These are phyloP conservation scores for Stipa capillata DNA, from an alignment of 176 grass and related monocot species.

Conservation along the genomic window DNA sequence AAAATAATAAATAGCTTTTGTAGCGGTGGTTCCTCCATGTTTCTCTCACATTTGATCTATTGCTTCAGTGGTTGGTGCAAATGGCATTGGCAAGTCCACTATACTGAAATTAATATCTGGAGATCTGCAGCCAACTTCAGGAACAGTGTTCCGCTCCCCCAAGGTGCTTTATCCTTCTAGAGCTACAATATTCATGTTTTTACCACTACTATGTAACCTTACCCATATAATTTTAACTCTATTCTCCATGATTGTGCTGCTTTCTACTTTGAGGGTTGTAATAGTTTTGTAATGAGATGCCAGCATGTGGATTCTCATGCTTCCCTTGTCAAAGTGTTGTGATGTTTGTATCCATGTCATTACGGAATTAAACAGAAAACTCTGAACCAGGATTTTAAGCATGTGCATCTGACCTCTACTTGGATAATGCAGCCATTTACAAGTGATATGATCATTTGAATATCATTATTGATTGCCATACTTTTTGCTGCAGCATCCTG, in stretches of 20 bases:
- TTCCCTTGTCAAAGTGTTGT: neutral
- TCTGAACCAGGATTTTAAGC: neutral
- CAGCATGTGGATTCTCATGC: neutral
- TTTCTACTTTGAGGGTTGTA: neutral
- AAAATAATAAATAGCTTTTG: neutral
- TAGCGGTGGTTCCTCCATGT: neutral
- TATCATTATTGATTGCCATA: neutral
- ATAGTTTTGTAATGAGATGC: neutral
- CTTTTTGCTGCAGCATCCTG: neutral
- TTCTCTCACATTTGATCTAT: slow-evolving; percentile 15
- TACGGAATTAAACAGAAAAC: neutral
- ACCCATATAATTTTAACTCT: neutral
- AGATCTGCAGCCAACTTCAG: slow-evolving; percentile 95
- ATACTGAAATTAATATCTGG: slow-evolving; percentile 96
- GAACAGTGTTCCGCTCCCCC: slow-evolving; percentile 84
- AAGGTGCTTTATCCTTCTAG: slow-evolving; percentile 48
- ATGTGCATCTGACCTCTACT: neutral
- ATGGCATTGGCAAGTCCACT: slow-evolving; percentile 97
- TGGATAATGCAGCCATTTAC: neutral
- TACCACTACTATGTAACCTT: neutral
- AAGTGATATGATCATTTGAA: neutral
- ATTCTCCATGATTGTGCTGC: neutral
- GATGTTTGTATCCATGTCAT: neutral
- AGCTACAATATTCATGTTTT: neutral
- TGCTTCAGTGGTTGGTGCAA: slow-evolving; percentile 89